Evolutionary conservation across 1,139 yeast species (phyloP), one percentile per base, ranked within the genome.

Genomic region (Yamadazyma blattariae): DNA sequence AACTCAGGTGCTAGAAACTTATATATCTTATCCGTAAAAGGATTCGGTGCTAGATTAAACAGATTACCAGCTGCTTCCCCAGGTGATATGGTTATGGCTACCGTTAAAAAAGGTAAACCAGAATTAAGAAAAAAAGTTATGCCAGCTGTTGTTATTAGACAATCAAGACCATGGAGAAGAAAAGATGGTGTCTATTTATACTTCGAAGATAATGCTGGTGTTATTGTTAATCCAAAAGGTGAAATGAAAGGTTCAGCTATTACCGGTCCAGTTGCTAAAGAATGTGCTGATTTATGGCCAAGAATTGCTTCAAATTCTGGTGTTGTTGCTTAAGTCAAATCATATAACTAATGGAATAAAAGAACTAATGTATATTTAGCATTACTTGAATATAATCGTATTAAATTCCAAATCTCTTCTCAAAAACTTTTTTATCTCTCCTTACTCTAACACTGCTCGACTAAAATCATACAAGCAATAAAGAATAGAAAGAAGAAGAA

Each of bases 201-300:
- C 90, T 94, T 94, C 64, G 99, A 94, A 83, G 99, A 94, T 79
- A 94, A 94, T 69, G 99, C 99, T 54, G 99, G 99, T 84, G 99
- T 94, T 73, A 94, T 94, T 67, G 98, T 92, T 70, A 94, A 94
- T 79, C 98, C 99, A 70, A 94, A 94, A 92, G 99, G 99, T 81
- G 99, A 94, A 79, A 94, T 94, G 98, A 94, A 94, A 83, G 99
- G 99, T 77, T 94, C 98, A 58, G 98, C 98, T 66, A 92, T 94
- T 71, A 94, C 98, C 66, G 99, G 99, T 74, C 98, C 99, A 64
- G 99, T 94, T 67, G 98, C 97, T 74, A 94, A 92, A 82, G 99
- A 94, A 81, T 92, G 98, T 80, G 98, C 99, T 71, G 99, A 94
- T 71, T 86, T 94, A 74, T 94, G 99, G 99, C 99, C 99, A 72